A percentile compares a stretch with the other conserved stretches of the same genome.
Evolutionary conservation across 306 rosid genomes (phyloP).

Genomic region (Arachis stenosperma): DNA sequence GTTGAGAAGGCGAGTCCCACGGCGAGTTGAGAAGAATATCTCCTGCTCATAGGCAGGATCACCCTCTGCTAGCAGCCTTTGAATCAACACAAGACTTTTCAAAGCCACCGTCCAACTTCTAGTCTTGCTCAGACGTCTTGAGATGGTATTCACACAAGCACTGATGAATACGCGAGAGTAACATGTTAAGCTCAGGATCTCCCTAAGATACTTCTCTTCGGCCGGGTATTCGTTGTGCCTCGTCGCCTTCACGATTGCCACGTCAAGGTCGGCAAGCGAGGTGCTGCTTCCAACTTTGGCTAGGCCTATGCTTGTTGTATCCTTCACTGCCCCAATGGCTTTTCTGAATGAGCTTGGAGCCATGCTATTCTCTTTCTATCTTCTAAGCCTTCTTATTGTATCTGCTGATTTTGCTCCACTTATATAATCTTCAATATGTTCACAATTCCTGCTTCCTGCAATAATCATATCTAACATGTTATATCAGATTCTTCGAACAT

Average conservation of each 20-base stretch:
- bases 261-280: slow-evolving; percentile 84
- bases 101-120: slow-evolving; percentile 80
- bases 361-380: slow-evolving; percentile 38
- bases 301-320: slow-evolving; percentile 88
- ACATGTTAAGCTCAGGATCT: slow-evolving; percentile 86
- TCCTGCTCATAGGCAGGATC: slow-evolving; percentile 98
- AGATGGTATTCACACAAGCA: slow-evolving; percentile 69
- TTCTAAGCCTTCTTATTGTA: background rate
- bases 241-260: slow-evolving; percentile 92
- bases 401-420: slow-evolving; percentile 25
- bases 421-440: slow-evolving; percentile 16
- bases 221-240: slow-evolving; percentile 83
- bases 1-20: slow-evolving; percentile 87
- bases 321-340: slow-evolving; percentile 94
- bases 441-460: slow-evolving; percentile 34
- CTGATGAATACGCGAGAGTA: slow-evolving; percentile 75
- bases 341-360: slow-evolving; percentile 68
- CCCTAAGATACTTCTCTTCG: slow-evolving; percentile 76
- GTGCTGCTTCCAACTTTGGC: slow-evolving; percentile 90
- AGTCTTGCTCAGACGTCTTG: slow-evolving; percentile 84
- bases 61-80: slow-evolving; percentile 73
- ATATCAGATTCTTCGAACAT: too few species aligned
- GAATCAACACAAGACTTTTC: slow-evolving; percentile 72
- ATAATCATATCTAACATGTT: background rate
- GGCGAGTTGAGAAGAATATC: slow-evolving; percentile 85